phyloP scores from a whole-genome alignment of 2,329 filamentous ascomycete species.

The Fusarium sp. region DNA sequence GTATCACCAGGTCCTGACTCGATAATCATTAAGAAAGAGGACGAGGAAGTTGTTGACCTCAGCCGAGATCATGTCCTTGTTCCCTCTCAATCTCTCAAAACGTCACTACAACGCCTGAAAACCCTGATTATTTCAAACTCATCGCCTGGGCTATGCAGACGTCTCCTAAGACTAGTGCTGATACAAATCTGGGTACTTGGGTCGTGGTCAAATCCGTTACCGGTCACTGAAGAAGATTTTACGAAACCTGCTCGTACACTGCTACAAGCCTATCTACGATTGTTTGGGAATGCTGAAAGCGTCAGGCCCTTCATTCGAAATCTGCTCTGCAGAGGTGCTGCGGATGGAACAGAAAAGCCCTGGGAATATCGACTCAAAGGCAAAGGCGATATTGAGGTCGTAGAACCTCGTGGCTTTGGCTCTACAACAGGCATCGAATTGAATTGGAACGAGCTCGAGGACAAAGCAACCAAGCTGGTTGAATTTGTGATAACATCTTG shows the following conservation, averaged over 20 bases:
- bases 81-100: slow-evolving; percentile 57
- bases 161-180: slow-evolving; percentile 68
- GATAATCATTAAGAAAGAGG: slow-evolving; percentile 40
- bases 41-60: slow-evolving; percentile 59
- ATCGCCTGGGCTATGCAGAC: slow-evolving; percentile 71
- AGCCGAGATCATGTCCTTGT: slow-evolving; percentile 59
- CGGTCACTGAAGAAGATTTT: slow-evolving; percentile 52
- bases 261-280: slow-evolving; percentile 66
- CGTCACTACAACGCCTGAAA: slow-evolving; percentile 65
- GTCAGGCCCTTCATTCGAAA: slow-evolving; percentile 63
- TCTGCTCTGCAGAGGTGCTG: slow-evolving; percentile 65
- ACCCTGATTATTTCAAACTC: slow-evolving; percentile 71
- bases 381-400: slow-evolving; percentile 64
- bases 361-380: slow-evolving; percentile 65
- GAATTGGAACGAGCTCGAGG: slow-evolving; percentile 59
- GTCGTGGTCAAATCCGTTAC: slow-evolving; percentile 58
- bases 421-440: slow-evolving; percentile 44
- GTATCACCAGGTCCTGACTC: neutral
- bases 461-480: slow-evolving; percentile 61
- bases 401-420: slow-evolving; percentile 45
- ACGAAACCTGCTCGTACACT: slow-evolving; percentile 61
- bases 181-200: slow-evolving; percentile 72
- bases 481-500: slow-evolving; percentile 61
- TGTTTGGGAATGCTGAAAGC: slow-evolving; percentile 64
- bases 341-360: slow-evolving; percentile 41